A percentile compares a stretch with the other conserved stretches of the same genome.
Conservation (phyloP, 305 asterid genomes). For the Fraxinus velutina region DNA sequence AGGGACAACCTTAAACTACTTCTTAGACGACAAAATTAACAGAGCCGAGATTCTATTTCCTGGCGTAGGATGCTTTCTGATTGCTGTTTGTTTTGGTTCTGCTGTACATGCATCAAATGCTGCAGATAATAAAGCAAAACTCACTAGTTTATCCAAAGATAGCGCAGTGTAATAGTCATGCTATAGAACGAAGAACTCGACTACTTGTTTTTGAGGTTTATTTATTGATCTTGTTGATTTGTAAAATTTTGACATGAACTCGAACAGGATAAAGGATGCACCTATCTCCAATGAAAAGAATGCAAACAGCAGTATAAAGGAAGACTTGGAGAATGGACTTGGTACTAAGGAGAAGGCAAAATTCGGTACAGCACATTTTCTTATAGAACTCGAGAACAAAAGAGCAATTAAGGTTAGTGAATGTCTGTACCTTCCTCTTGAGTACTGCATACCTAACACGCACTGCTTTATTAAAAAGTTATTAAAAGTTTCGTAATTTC, state of each 20-base stretch:
- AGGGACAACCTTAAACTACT: constrained; percentile 64
- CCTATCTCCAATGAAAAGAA: constrained; percentile 24
- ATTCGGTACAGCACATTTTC: constrained; percentile 55
- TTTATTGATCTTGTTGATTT: neutral
- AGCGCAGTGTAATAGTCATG: constrained; percentile 31
- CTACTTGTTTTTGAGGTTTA: neutral
- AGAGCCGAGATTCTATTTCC: constrained; percentile 67
- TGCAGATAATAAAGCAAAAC: constrained; percentile 66
- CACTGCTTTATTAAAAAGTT: neutral
- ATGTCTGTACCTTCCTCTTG: neutral
- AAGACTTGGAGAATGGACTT: constrained; percentile 44
- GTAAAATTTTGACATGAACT: constrained; percentile 17
- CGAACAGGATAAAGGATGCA: constrained; percentile 37
- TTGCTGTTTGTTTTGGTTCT: constrained; percentile 84
- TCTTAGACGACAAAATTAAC: constrained; percentile 58
- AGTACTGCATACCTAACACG: neutral
- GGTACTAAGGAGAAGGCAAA: constrained; percentile 37
- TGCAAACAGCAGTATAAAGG: constrained; percentile 26
- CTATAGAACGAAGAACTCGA: neutral
- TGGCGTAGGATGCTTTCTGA: constrained; percentile 61
- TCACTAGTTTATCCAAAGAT: constrained; percentile 30
- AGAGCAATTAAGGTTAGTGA: constrained; percentile 56
- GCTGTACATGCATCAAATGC: constrained; percentile 75
- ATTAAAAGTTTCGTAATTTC: neutral
- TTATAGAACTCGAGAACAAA: constrained; percentile 54